Base-by-base conservation (phyloP, 768 basidiomycete genomes). In the Scleroderma bovista region DNA sequence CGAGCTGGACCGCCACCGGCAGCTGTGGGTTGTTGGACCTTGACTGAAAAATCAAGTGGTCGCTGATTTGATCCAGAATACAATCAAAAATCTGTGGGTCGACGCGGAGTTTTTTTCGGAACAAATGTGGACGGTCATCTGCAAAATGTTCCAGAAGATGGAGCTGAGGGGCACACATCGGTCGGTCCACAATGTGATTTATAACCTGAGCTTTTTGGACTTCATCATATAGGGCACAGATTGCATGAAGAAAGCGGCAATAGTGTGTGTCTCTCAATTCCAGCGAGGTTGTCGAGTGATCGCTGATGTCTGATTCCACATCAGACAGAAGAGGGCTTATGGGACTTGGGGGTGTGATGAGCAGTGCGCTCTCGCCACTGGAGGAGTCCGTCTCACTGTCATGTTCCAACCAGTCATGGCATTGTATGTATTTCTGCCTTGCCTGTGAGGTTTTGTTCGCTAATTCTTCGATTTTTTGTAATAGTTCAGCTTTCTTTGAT, bases 1-100 rank as follows among this genome's bases (percentile, higher is more conserved):
- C 61, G 46, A 20, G 51, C 47, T 71, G 70, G 3, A 55, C 47
- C 8, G 59, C 53, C 23, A 70, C 52, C 1, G 63, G 62, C 1
- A 63, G 51, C 44, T 69, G 66, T 2, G 26, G 3, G n/a, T 53
- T 32, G 12, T 54, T 44, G 2, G 52, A 59, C 2, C 48, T 46
- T 12, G 53, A 63, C 0, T 38, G 1, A 32, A 69, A 70, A 5
- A 69, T 47, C 1, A 47, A 48, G 33, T 67, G 50, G 34, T 47
- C 39, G 12, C 59, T 38, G 31, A 71, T 66, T 0, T 43, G 16
- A 1, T 46, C 26, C 0, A 65, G 19, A 2, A 62, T 58, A 1
- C 7, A 31, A 20, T 69, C 56, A 19, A 70, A 71, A 1, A 59
- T 57, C 0, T 44, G 23, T 9, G 64, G 62, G 9, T 51, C 36